phyloP scores from a whole-genome alignment of 768 basidiomycete genomes.

The Termitomyces sp. region DNA sequence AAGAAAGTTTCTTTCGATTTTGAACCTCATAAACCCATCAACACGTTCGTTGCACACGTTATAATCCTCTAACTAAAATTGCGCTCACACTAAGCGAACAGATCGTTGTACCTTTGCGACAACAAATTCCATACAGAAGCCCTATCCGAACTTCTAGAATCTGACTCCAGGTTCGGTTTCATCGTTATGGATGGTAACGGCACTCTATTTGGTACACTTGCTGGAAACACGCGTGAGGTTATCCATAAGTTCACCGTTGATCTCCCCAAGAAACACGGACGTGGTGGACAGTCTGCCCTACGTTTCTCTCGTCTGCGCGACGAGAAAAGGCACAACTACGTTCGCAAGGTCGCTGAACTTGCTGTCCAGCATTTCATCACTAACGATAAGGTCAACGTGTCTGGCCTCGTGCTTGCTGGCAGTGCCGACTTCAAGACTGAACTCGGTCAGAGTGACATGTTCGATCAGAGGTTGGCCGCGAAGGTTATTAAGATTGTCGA shows the following conservation, averaged over 20 bases:
- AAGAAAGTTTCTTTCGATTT: slow-evolving; percentile 99
- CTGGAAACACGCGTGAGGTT: slow-evolving; percentile 96
- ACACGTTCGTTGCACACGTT: slow-evolving; percentile 64
- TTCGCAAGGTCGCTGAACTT: slow-evolving; percentile 95
- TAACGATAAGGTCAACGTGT: slow-evolving; percentile 97
- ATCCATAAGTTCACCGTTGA: slow-evolving; percentile 99
- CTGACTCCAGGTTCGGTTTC: slow-evolving; percentile 97
- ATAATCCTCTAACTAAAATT: neutral
- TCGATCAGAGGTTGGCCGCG: slow-evolving; percentile 80
- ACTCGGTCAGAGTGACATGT: slow-evolving; percentile 93
- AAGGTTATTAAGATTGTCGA: slow-evolving; percentile 99
- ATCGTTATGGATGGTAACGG: slow-evolving; percentile 99
- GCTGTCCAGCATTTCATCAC: slow-evolving; percentile 99
- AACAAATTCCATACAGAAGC: slow-evolving; percentile 99
- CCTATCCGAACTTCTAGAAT: slow-evolving; percentile 92
- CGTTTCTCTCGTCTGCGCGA: slow-evolving; percentile 99
- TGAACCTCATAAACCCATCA: slow-evolving; percentile 98
- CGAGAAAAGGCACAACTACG: slow-evolving; percentile 99
- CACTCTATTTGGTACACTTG: slow-evolving; percentile 90
- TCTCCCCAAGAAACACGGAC: slow-evolving; percentile 98
- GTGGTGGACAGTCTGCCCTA: slow-evolving; percentile 98
- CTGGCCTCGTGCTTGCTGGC: slow-evolving; percentile 93
- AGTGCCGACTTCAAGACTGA: slow-evolving; percentile 99
- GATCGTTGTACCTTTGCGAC: slow-evolving; percentile 97
- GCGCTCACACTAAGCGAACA: slow-evolving; percentile 24